Evolutionary conservation across 2,329 filamentous ascomycete genomes (phyloP), one percentile per base, ranked within the genome.

Genomic region (Huntiella abstrusa): DNA sequence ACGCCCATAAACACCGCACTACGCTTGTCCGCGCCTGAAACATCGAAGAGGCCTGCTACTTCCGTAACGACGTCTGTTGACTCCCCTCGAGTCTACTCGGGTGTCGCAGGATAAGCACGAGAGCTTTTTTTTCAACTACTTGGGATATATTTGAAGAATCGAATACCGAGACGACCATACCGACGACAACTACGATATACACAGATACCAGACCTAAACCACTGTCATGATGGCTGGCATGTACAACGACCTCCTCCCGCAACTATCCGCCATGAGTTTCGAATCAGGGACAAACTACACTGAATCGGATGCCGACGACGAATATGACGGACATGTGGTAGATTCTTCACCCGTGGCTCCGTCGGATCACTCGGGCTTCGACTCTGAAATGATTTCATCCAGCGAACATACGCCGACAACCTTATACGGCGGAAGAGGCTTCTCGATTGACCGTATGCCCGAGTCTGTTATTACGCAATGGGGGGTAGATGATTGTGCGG

Each of bases 401-500:
- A 67, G 69, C 54, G 80, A 86, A 56, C 82, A 86, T 59, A 87
- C 83, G 5, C 83, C 83, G 15, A 88, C 82, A 42, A 85, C 80
- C 43, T 28, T 28, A 3, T 83, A 82, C 55, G 77, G 75, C 53
- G 77, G 80, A 55, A 75, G 71, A 50, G 69, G 64, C 58, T 75
- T 71, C 56, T 71, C 70, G 57, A 28, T 28, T 28, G 77, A 81
- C 60, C 67, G 72, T 46, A 67, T 83, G 53, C 81, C 81, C 54
- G 78, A 81, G 56, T 82, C 80, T 41, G 74, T 81, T 57, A 82
- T 88, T 54, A 77, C 77, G 32, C 78, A 85, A 55, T 91, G 83
- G 83, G 79, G 78, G 2, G 79, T 77, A 12, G 84, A 92, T 50
- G 85, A 96, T 63, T 87, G 83, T 62, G 85, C 85, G 53, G 85